These are phyloP conservation scores for Nepenthes mirabilis DNA, from an alignment of 148 eudicot species.

Conservation along the genomic window DNA sequence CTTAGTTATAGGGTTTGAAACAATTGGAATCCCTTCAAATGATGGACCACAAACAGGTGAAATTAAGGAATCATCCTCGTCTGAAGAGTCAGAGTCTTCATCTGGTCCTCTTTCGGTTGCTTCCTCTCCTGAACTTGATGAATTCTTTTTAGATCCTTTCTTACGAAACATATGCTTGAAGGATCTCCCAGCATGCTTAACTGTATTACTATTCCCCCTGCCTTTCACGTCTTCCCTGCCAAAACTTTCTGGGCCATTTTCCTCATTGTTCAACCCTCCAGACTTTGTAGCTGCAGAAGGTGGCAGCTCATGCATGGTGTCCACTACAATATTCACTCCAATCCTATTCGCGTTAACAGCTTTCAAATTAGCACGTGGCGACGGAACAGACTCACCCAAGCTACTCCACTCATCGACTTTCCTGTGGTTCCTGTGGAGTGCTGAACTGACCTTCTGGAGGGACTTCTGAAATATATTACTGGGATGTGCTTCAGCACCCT, in stretches of 20 bases:
- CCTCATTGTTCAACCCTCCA: constrained; percentile 23
- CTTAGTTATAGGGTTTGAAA: constrained; percentile 5
- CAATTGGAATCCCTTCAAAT: constrained; percentile 9
- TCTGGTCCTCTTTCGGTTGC: constrained; percentile 7
- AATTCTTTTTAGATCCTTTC: constrained; percentile 28
- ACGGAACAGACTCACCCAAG: constrained; percentile 15
- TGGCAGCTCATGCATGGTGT: constrained; percentile 21
- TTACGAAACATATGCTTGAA: constrained; percentile 28
- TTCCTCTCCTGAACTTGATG: constrained; percentile 5
- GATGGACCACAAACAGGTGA: constrained; percentile 16
- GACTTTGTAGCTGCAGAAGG: constrained; percentile 13
- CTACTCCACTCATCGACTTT: constrained; percentile 14
- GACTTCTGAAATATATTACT: constrained; percentile 35
- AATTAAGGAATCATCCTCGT: constrained; percentile 35
- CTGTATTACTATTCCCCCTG: constrained; percentile 28
- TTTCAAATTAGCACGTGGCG: constrained; percentile 41
- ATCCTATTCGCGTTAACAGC: constrained; percentile 29
- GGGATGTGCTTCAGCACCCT: constrained; percentile 15
- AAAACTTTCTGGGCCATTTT: constrained; percentile 26
- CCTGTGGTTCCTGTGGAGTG: constrained; percentile 38
- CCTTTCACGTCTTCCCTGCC: constrained; percentile 27
- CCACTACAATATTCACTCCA: constrained; percentile 40
- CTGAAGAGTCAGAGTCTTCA: constrained; percentile 24
- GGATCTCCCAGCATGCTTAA: constrained; percentile 53
- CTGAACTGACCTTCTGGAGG: constrained; percentile 33